A percentile compares a stretch with the other conserved stretches of the same genome.
Evolutionary conservation across 768 basidiomycete species (phyloP).

Genomic region (Pholiota conissans): DNA sequence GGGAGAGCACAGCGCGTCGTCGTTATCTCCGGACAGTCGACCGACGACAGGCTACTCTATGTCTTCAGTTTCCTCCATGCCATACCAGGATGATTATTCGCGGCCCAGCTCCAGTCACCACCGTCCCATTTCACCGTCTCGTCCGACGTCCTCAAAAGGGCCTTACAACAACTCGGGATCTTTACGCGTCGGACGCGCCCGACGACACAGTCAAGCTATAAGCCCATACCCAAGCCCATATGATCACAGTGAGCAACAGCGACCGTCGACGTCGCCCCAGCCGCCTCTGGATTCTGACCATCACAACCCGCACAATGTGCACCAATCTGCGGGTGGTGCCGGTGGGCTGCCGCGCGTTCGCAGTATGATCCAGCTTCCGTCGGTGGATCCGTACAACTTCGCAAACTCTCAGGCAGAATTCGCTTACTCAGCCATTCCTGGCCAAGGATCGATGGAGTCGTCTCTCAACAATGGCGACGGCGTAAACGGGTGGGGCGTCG

Average conservation of each 20-base stretch:
- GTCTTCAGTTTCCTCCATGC: slow-evolving; percentile 75
- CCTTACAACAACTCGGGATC: slow-evolving; percentile 45
- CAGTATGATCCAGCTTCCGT: slow-evolving; percentile 82
- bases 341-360: slow-evolving; percentile 66
- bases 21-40: slow-evolving; percentile 81
- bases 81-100: slow-evolving; percentile 76
- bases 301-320: slow-evolving; percentile 15
- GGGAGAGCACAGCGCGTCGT: slow-evolving; percentile 67
- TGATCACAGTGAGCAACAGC: slow-evolving; percentile 62
- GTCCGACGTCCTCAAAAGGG: slow-evolving; percentile 65
- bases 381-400: slow-evolving; percentile 69
- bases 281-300: slow-evolving; percentile 58
- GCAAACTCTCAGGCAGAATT: slow-evolving; percentile 73
- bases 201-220: slow-evolving; percentile 85
- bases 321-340: neutral
- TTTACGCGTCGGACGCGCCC: slow-evolving; percentile 68
- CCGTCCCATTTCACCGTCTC: slow-evolving; percentile 65
- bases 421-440: slow-evolving; percentile 69
- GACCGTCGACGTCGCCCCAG: slow-evolving; percentile 73
- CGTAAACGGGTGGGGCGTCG: slow-evolving; percentile 42
- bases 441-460: slow-evolving; percentile 6
- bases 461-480: slow-evolving; percentile 19
- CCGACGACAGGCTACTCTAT: slow-evolving; percentile 87
- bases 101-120: slow-evolving; percentile 77
- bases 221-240: slow-evolving; percentile 87